Evolutionary conservation across 441 rosid species (phyloP).

Genomic region (Jatropha multifida): DNA sequence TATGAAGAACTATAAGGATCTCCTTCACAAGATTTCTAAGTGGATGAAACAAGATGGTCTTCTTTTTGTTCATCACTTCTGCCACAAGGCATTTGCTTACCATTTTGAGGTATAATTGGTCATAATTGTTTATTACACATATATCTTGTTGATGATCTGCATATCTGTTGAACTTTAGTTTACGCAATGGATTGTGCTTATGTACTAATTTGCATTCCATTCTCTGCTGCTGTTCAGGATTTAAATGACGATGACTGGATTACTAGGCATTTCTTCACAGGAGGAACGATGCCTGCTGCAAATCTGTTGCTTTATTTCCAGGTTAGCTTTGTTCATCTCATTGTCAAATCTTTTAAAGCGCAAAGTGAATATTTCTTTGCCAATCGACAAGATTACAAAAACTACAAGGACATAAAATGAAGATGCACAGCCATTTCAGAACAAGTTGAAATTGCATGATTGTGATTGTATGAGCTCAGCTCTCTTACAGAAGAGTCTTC

Average conservation of each 20-base stretch:
- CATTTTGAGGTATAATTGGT: conserved; percentile 64
- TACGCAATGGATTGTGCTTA: neutral
- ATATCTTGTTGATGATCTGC: neutral
- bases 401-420: neutral
- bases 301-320: conserved; percentile 88
- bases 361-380: neutral
- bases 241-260: conserved; percentile 84
- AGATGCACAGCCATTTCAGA: neutral
- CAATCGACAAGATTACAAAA: neutral
- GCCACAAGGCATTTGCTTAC: conserved; percentile 80
- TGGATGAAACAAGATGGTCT: conserved; percentile 84
- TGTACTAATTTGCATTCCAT: neutral
- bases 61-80: conserved; percentile 77
- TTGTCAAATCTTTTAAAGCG: neutral
- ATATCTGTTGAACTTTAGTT: neutral
- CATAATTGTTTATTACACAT: neutral
- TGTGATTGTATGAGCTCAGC: neutral
- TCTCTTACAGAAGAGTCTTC: neutral
- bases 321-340: conserved; percentile 20
- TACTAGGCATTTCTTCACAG: conserved; percentile 75
- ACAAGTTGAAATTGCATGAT: neutral
- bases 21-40: conserved; percentile 65
- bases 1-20: conserved; percentile 77
- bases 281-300: conserved; percentile 90
- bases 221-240: conserved; percentile 37